phyloP scores from a whole-genome alignment of 768 basidiomycete genomes.

The Lentinula boryana region DNA sequence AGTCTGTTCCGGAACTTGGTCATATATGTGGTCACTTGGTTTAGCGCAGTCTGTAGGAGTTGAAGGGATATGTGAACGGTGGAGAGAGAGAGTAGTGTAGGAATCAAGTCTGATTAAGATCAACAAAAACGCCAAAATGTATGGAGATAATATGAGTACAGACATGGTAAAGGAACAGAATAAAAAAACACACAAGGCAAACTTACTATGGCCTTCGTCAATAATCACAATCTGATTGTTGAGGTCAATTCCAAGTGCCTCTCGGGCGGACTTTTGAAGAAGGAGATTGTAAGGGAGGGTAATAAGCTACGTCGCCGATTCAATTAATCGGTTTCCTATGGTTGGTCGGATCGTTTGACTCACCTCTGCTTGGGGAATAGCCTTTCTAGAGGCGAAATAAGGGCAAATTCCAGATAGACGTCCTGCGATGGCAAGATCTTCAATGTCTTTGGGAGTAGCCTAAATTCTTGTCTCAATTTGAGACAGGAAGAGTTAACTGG shows the following conservation, averaged over 20 bases:
- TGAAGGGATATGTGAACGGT: slow-evolving; percentile 56
- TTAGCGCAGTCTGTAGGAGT: slow-evolving; percentile 55
- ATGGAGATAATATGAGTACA: not conserved
- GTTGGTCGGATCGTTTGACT: slow-evolving; percentile 9
- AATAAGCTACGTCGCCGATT: slow-evolving; percentile 53
- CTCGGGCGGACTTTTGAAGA: slow-evolving; percentile 74
- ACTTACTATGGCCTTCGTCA: slow-evolving; percentile 94
- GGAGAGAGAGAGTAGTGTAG: slow-evolving; percentile 84
- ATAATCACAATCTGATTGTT: slow-evolving; percentile 83
- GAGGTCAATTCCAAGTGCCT: slow-evolving; percentile 82
- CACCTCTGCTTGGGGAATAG: slow-evolving; percentile 89
- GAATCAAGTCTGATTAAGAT: slow-evolving; percentile 63
- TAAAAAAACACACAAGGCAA: not conserved
- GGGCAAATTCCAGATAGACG: slow-evolving; percentile 71
- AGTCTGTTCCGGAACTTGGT: slow-evolving; percentile 74
- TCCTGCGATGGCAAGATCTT: slow-evolving; percentile 79
- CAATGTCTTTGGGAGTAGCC: slow-evolving; percentile 91
- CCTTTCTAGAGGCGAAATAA: slow-evolving; percentile 86
- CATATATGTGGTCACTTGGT: slow-evolving; percentile 76
- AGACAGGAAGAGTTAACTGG: not conserved
- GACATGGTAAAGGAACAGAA: too few species aligned
- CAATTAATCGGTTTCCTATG: not conserved
- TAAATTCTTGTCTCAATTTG: slow-evolving; percentile 20
- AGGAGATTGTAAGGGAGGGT: slow-evolving; percentile 92
- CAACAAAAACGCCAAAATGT: not conserved